A percentile compares a stretch with the other conserved stretches of the same genome.
These are phyloP conservation scores for Erodium texanum DNA, from an alignment of 441 rosid genomes.

Conservation along the genomic window DNA sequence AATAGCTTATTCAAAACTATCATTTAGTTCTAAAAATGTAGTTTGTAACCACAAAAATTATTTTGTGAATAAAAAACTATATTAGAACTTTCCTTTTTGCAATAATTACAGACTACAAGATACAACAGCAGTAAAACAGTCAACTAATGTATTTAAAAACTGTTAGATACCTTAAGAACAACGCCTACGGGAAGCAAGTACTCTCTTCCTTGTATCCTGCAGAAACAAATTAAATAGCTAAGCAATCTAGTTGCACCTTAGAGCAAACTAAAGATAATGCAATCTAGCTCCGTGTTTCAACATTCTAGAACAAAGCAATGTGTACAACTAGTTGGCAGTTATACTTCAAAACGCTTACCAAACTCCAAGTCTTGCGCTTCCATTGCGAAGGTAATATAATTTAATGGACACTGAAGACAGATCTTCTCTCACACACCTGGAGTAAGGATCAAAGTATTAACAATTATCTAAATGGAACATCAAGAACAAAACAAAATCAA, in stretches of 20 bases:
- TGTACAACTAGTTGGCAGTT: neutral
- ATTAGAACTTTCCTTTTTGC: too few species aligned
- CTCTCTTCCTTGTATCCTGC: slow-evolving; percentile 82
- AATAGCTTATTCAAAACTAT: slow-evolving; percentile 1
- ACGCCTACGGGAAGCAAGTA: slow-evolving; percentile 84
- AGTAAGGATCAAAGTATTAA: slow-evolving; percentile 15
- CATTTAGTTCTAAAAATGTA: neutral
- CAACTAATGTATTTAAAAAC: neutral
- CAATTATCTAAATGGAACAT: neutral
- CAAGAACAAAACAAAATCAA: neutral
- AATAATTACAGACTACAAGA: neutral
- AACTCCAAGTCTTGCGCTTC: slow-evolving; percentile 94
- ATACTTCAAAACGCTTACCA: slow-evolving; percentile 44
- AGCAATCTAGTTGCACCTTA: neutral
- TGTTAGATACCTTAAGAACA: slow-evolving; percentile 54
- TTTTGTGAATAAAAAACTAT: neutral
- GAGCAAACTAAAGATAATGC: neutral
- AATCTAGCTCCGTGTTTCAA: neutral
- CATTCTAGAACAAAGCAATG: slow-evolving; percentile 8
- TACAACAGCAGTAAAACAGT: neutral
- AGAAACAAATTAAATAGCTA: slow-evolving; percentile 21
- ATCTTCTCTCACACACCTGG: slow-evolving; percentile 90
- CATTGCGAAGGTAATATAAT: slow-evolving; percentile 80
- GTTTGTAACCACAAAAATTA: neutral
- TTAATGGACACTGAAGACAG: slow-evolving; percentile 78